phyloP scores from a whole-genome alignment of 768 basidiomycete species.

The Naganishia vishniacii region DNA sequence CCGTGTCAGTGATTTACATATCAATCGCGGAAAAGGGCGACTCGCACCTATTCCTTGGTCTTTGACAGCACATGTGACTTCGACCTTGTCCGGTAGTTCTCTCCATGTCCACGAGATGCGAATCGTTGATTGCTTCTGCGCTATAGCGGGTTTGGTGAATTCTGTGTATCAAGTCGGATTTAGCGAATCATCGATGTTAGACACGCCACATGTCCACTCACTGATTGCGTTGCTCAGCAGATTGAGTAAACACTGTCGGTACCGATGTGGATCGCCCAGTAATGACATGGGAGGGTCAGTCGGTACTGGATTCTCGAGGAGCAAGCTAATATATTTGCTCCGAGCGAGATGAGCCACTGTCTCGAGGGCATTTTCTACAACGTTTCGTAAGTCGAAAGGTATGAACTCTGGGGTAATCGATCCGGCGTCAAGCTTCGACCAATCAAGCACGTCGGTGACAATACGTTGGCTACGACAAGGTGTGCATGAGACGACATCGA shows the following conservation, averaged over 20 bases:
- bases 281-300: constrained; percentile 34
- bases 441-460: constrained; percentile 40
- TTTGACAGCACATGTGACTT: constrained; percentile 30
- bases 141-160: constrained; percentile 32
- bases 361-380: constrained; percentile 36
- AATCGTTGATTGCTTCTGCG: background rate
- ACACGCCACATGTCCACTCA: too few species aligned
- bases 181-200: too few species aligned
- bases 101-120: constrained; percentile 31
- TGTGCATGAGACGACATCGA: background rate
- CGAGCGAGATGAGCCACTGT: constrained; percentile 38
- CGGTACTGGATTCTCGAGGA: constrained; percentile 31
- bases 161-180: constrained; percentile 41
- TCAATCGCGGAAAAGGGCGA: too few species aligned
- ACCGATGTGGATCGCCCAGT: constrained; percentile 39
- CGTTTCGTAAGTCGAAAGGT: constrained; percentile 38
- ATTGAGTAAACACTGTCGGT: constrained; percentile 40
- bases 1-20: too few species aligned
- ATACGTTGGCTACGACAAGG: constrained; percentile 30
- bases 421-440: constrained; percentile 26
- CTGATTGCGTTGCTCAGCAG: constrained; percentile 39
- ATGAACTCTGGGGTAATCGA: constrained; percentile 38
- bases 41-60: constrained; percentile 42
- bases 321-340: constrained; percentile 36
- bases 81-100: constrained; percentile 15